Base-by-base conservation (phyloP, 1,139 yeast species). In the Yamadazyma atmosphaerica region DNA sequence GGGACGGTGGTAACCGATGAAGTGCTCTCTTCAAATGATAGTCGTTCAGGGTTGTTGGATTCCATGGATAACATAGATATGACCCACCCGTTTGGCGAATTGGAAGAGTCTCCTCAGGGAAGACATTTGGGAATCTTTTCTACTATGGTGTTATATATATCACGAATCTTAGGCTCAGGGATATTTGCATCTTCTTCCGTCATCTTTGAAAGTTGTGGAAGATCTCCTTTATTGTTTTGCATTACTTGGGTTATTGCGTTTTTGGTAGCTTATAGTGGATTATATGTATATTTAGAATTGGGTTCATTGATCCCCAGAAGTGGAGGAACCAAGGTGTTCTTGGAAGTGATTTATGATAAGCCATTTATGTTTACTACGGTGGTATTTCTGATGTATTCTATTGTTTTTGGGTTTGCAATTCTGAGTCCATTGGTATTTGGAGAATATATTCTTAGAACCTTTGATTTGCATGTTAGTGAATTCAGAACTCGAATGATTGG, bases 111-210 rank as follows among this genome's bases (percentile, higher is more conserved):
- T 1, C 90, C 90, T 0, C 88, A 81, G 46, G 90, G 92, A 1
- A 65, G 92, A 24, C 89, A 84, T 56, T 56, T 84, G 43, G 90
- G 90, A 0, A 55, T 81, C 2, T 82, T 74, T 49, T 80, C 88
- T 4, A 82, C 86, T 0, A 70, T 81, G 35, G 72, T 82, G 15
- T 47, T 83, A 41, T 81, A 82, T 49, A 72, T 84, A 3, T 79
- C 86, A 17, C 63, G 89, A 43, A 83, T 84, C 32, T 67, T 84
- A n/a, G 92, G 92, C 0, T 80, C 88, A 1, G 92, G 92, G 0
- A 83, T 84, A 13, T 82, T 84, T 61, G 83, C 88, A 12, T 78
- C 83, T 1, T 83, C 90, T 0, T 74, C 86, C 13, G 77, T 82
- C 17, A 78, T 84, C 26, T 82, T 76, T 51, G 74, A 72, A 32